These are phyloP conservation scores for Hygrophila difformis DNA, from an alignment of 257 asterid genomes.

Conservation along the genomic window DNA sequence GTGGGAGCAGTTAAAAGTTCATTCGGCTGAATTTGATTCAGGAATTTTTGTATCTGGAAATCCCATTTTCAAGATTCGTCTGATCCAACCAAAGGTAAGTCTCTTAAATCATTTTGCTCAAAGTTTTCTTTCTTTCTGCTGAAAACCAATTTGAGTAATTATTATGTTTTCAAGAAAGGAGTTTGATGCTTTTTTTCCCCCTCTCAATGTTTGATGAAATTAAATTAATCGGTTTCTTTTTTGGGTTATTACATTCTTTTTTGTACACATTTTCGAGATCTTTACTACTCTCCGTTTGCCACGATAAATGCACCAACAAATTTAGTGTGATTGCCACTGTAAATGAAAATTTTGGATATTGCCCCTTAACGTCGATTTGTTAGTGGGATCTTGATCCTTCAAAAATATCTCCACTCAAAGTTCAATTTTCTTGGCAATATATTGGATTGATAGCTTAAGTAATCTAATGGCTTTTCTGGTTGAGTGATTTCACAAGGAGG, in stretches of 20 bases:
- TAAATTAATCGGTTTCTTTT: constrained; percentile 6
- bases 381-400: constrained; percentile 1
- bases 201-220: constrained; percentile 19
- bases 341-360: background rate
- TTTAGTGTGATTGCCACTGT: too few relatives aligned
- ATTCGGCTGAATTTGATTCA: constrained; percentile 15
- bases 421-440: background rate
- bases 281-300: constrained; percentile 7
- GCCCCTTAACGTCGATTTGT: background rate
- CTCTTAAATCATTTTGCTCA: constrained; percentile 4
- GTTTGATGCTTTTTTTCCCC: constrained; percentile 17
- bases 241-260: constrained; percentile 11
- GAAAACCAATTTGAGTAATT: constrained; percentile 17
- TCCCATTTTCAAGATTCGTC: constrained; percentile 30
- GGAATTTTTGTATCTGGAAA: constrained; percentile 5
- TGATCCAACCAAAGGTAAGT: background rate
- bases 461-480: too few relatives aligned
- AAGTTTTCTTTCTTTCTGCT: constrained; percentile 22
- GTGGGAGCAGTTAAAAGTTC: constrained; percentile 16
- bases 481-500: too few relatives aligned
- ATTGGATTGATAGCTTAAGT: constrained; percentile 3
- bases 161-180: background rate
- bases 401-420: background rate
- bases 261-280: constrained; percentile 35
- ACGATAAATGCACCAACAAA: too few relatives aligned